phyloP scores from a whole-genome alignment of 2,329 filamentous ascomycete genomes.

The Aspergillus sojae region DNA sequence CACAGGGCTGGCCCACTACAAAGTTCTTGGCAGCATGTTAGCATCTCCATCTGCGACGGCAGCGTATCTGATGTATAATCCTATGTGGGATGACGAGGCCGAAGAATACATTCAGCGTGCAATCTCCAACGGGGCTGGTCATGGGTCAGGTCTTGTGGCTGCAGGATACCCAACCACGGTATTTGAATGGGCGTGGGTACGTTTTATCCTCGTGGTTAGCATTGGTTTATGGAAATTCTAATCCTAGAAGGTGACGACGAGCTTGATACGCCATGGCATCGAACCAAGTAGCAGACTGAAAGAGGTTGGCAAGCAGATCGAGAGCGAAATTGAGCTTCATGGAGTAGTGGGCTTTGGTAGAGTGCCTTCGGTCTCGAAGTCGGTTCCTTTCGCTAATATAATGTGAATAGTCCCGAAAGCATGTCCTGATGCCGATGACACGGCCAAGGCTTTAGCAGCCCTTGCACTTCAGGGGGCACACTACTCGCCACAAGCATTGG shows the following conservation, averaged over 20 bases:
- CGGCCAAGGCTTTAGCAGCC: neutral
- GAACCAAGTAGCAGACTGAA: neutral
- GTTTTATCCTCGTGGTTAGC: neutral
- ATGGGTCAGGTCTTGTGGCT: neutral
- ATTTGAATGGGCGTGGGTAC: conserved; percentile 6
- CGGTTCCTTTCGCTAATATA: neutral
- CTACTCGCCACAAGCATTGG: neutral
- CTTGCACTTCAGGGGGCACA: neutral
- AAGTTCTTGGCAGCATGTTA: neutral
- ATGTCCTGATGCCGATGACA: conserved; percentile 3
- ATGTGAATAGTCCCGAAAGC: neutral
- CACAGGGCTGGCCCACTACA: neutral
- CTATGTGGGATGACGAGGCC: conserved; percentile 1
- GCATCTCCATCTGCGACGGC: conserved; percentile 1
- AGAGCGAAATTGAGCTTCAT: neutral
- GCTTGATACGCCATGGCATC: neutral
- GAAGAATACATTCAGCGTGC: neutral
- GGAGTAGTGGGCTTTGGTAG: neutral
- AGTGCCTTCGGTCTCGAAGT: neutral
- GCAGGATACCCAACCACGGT: conserved; percentile 5
- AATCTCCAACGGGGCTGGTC: neutral
- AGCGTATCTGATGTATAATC: conserved; percentile 7
- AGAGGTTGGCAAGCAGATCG: neutral
- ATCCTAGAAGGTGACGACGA: neutral
- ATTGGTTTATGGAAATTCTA: too few species aligned